Base-by-base conservation (phyloP, 345 rosid species). In the Brassica juncea region DNA sequence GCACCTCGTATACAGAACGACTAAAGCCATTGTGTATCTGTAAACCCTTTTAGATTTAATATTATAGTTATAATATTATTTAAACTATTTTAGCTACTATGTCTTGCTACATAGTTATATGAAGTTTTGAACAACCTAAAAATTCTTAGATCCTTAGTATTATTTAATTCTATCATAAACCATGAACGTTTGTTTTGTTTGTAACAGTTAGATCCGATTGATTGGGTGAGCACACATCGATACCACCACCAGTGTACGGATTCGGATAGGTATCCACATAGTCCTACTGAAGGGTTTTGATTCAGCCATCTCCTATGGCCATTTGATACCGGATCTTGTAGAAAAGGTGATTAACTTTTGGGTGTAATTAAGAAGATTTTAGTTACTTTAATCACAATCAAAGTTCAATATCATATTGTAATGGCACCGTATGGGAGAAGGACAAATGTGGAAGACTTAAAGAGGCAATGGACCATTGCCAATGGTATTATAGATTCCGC, bases 211-310 rank as follows among this genome's bases (percentile, higher is more conserved):
- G 77, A 85, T 63, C 98, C 98, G 52, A 94, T 90, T 73, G 91
- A 87, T 77, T 94, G 98, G 97, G 97, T 90, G 39, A 92, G 98
- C 82, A 88, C 89, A 9, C 98, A 94, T 75, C 85, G 98, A 78
- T 87, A 88, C 78, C 97, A 94, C 66, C 98, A 92, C 79, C 89
- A 89, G 77, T 89, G 87, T 72, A 85, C 91, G 70, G 97, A 92
- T 85, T 88, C 97, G 1, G 91, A 88, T 14, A 86, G 87, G 70
- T 97, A 94, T 72, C 97, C 96, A 12, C 98, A 91, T 75, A 92
- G 97, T 78, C 98, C 98, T 52, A 77, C 70, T 60, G 92, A 88
- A 87, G 98, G 98, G 12, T 94, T 94, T 77, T 90, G 94, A 96
- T 89, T 88, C 62, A 90, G 97, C 72, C 98, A 94, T 69, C 83